Conservation (phyloP, 345 rosid species). For the Linum trigynum region DNA sequence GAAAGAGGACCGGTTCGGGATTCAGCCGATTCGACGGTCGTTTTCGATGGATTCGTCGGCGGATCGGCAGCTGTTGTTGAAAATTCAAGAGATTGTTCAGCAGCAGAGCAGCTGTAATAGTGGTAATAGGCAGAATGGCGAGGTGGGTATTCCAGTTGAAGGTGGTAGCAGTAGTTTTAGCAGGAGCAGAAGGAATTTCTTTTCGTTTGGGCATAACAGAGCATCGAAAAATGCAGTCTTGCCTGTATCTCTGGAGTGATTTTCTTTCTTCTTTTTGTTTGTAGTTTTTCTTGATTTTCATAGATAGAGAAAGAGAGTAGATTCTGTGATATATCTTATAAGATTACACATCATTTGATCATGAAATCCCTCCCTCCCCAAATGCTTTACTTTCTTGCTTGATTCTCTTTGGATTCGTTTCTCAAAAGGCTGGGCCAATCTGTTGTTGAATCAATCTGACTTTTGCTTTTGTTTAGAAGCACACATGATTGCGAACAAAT, state of each 20-base stretch:
- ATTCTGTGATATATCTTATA: not conserved
- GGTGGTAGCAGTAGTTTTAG: not conserved
- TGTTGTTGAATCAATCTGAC: not conserved
- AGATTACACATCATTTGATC: not conserved
- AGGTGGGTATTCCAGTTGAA: not conserved
- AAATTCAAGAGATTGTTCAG: slow-evolving; percentile 3
- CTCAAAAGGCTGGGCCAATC: not conserved
- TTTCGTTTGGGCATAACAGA: not conserved
- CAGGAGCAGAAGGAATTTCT: slow-evolving; percentile 4
- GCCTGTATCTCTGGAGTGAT: not conserved
- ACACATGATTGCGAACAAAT: too few relatives aligned
- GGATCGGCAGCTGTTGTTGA: slow-evolving; percentile 41
- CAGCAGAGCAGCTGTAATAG: not conserved
- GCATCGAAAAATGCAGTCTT: slow-evolving; percentile 1
- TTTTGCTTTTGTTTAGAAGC: too few relatives aligned
- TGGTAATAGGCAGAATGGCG: not conserved
- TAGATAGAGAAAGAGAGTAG: not conserved
- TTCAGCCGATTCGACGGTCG: slow-evolving; percentile 75
- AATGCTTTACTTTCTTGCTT: not conserved
- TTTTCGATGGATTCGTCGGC: slow-evolving; percentile 81
- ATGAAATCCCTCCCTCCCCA: not conserved
- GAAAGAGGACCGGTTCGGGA: slow-evolving; percentile 41
- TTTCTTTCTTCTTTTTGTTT: not conserved
- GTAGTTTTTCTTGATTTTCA: not conserved
- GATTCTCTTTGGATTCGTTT: not conserved